Evolutionary conservation across 352 stramenopile species (phyloP).

Genomic region (Pythium myriotylum): DNA sequence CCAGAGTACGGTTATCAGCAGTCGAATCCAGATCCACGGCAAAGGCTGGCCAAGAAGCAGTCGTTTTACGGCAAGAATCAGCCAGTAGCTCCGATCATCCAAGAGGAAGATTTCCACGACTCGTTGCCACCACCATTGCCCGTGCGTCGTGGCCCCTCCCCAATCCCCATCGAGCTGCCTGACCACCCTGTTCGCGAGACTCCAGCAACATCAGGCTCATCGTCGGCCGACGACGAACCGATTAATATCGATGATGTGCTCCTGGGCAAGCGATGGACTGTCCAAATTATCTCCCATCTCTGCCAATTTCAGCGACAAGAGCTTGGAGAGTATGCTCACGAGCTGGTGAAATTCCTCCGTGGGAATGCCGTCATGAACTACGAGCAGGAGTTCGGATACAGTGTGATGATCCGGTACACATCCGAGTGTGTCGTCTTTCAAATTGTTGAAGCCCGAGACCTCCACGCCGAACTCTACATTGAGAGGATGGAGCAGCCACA

Average conservation of each 20-base stretch:
- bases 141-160: not conserved
- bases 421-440: constrained; percentile 26
- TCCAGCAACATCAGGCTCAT: not conserved
- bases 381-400: constrained; percentile 34
- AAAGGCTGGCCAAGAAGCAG: not conserved
- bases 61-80: not conserved
- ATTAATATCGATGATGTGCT: constrained; percentile 24
- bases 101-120: constrained; percentile 13
- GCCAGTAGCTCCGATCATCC: not conserved
- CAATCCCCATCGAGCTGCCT: constrained; percentile 11
- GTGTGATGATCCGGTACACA: constrained; percentile 26
- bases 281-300: constrained; percentile 38
- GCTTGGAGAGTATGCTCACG: constrained; percentile 26
- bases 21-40: not conserved
- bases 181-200: constrained; percentile 11
- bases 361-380: constrained; percentile 26
- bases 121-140: constrained; percentile 5
- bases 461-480: constrained; percentile 24
- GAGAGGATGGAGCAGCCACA: constrained; percentile 24
- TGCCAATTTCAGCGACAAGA: constrained; percentile 30
- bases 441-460: constrained; percentile 27
- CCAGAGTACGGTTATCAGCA: not conserved
- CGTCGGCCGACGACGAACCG: constrained; percentile 4
- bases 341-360: constrained; percentile 34
- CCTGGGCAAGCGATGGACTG: constrained; percentile 29